A percentile compares a stretch with the other conserved stretches of the same genome.
Conservation (phyloP, 306 rosid species). For the Inga leiocalycina region DNA sequence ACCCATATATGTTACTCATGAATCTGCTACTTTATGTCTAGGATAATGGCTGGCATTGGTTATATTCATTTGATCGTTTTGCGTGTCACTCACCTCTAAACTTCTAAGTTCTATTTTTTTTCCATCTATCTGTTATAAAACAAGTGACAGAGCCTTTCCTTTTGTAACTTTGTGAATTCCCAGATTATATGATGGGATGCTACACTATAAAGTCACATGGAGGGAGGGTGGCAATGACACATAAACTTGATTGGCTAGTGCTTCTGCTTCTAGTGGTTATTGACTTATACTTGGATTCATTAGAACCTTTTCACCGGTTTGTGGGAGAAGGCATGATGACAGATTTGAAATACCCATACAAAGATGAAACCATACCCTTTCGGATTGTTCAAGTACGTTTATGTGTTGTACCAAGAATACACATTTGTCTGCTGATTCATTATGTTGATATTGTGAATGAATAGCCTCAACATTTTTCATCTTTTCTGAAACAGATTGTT, state of each 20-base stretch:
- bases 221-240: conserved; percentile 5
- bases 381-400: conserved; percentile 11
- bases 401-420: background rate
- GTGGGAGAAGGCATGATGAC: conserved; percentile 21
- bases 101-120: background rate
- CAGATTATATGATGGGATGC: conserved; percentile 9
- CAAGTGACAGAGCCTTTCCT: conserved; percentile 14
- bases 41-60: background rate
- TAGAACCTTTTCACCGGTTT: conserved; percentile 23
- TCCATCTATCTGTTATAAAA: background rate
- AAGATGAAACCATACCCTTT: conserved; percentile 16
- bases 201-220: conserved; percentile 22
- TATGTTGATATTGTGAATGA: background rate
- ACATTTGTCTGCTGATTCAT: background rate
- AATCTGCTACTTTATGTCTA: background rate
- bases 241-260: conserved; percentile 19
- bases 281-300: conserved; percentile 3
- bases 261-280: conserved; percentile 14
- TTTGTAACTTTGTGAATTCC: background rate
- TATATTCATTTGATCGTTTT: background rate
- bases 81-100: background rate
- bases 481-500: background rate
- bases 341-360: conserved; percentile 20
- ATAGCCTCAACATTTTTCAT: background rate
- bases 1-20: background rate